These are phyloP conservation scores for Pleurotus pulmonarius DNA, from an alignment of 768 basidiomycete genomes.

Conservation along the genomic window DNA sequence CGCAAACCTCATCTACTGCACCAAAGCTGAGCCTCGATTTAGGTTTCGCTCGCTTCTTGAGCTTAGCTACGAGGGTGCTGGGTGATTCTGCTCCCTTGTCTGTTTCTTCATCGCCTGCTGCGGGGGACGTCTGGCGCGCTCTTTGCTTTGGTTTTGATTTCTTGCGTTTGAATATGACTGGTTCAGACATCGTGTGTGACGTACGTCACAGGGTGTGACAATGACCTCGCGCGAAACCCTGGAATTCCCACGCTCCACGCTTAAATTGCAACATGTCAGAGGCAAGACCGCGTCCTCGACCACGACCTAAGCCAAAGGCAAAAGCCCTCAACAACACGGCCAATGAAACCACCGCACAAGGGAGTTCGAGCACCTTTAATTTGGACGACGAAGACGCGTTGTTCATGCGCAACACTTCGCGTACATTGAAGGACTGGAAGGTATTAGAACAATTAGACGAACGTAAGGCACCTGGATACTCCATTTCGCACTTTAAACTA, in stretches of 20 bases:
- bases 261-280: constrained; percentile 25
- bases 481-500: not conserved
- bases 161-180: constrained; percentile 47
- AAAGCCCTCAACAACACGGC: constrained; percentile 15
- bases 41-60: constrained; percentile 69
- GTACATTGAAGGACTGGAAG: constrained; percentile 56
- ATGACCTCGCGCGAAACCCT: constrained; percentile 20
- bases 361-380: constrained; percentile 18
- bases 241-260: constrained; percentile 38
- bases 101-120: constrained; percentile 21
- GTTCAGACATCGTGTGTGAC: constrained; percentile 30
- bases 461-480: constrained; percentile 32
- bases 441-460: constrained; percentile 52
- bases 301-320: constrained; percentile 47
- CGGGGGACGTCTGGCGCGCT: constrained; percentile 38
- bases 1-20: constrained; percentile 57
- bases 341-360: constrained; percentile 8
- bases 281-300: constrained; percentile 42
- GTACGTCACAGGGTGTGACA: constrained; percentile 28
- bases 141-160: constrained; percentile 38
- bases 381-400: constrained; percentile 60
- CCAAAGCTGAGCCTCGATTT: constrained; percentile 80
- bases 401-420: constrained; percentile 65
- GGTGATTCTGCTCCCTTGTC: constrained; percentile 49
- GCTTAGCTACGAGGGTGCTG: constrained; percentile 55